phyloP scores from a whole-genome alignment of 768 basidiomycete genomes.

The Rhizopogon rudus region DNA sequence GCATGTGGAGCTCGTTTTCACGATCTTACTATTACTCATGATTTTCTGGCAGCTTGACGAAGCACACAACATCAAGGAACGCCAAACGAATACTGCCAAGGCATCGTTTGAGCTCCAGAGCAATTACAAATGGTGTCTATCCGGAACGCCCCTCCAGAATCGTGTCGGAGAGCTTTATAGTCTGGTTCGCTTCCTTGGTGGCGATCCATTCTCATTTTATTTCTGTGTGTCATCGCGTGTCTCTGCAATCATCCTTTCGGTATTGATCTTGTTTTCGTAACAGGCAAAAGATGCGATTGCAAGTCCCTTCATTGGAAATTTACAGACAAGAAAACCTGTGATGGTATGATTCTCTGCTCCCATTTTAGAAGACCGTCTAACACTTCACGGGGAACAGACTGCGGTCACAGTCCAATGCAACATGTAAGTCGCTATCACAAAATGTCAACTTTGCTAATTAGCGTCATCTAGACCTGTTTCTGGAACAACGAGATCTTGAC shows the following conservation, averaged over 20 bases:
- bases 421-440: conserved; percentile 42
- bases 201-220: conserved; percentile 88
- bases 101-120: conserved; percentile 88
- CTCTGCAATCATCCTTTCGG: not conserved
- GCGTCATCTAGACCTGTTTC: conserved; percentile 67
- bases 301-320: conserved; percentile 97
- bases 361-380: not conserved
- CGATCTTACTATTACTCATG: not conserved
- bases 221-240: conserved; percentile 56
- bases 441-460: not conserved
- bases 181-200: conserved; percentile 87
- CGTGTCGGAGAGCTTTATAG: conserved; percentile 99
- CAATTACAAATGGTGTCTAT: conserved; percentile 89
- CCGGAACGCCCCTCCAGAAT: conserved; percentile 95
- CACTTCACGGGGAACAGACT: conserved; percentile 41
- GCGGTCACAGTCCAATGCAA: conserved; percentile 82
- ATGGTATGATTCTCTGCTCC: conserved; percentile 43
- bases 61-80: conserved; percentile 98
- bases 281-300: conserved; percentile 88
- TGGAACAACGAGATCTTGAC: conserved; percentile 97
- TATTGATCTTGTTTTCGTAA: not conserved
- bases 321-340: conserved; percentile 74
- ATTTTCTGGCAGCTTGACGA: conserved; percentile 68
- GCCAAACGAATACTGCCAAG: conserved; percentile 91
- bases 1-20: conserved; percentile 34